Percentiles rank a stretch among this genome's conserved stretches.
These are phyloP conservation scores for Quercus wislizeni DNA, from an alignment of 306 rosid species.

Conservation along the genomic window DNA sequence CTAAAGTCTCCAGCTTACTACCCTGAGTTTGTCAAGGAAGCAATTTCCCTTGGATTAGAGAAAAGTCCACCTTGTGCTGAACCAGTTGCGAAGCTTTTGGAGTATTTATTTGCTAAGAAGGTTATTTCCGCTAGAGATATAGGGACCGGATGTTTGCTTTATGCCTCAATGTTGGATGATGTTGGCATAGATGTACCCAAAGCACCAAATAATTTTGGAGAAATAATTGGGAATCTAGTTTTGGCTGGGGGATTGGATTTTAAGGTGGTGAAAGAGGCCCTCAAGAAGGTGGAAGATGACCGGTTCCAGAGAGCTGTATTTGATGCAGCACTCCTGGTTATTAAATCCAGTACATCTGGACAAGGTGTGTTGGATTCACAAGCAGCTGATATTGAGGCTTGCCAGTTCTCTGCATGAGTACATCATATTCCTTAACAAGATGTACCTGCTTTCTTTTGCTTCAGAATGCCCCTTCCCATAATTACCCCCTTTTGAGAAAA, in stretches of 20 bases:
- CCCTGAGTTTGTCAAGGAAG: slow-evolving; percentile 88
- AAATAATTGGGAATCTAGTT: slow-evolving; percentile 62
- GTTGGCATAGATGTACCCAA: slow-evolving; percentile 76
- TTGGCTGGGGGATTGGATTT: slow-evolving; percentile 65
- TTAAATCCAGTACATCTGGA: slow-evolving; percentile 51
- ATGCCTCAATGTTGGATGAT: slow-evolving; percentile 65
- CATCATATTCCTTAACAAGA: slow-evolving; percentile 30
- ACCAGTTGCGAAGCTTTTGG: slow-evolving; percentile 61
- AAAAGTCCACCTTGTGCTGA: slow-evolving; percentile 68
- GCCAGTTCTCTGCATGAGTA: slow-evolving; percentile 46
- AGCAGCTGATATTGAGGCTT: slow-evolving; percentile 81
- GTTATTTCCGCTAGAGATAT: slow-evolving; percentile 54
- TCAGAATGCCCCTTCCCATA: slow-evolving; percentile 28
- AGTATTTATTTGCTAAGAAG: slow-evolving; percentile 49
- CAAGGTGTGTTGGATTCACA: slow-evolving; percentile 67
- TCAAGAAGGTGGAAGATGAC: slow-evolving; percentile 64
- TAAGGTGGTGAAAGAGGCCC: slow-evolving; percentile 62
- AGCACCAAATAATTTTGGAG: slow-evolving; percentile 84
- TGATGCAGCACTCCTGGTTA: slow-evolving; percentile 37
- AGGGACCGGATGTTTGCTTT: slow-evolving; percentile 73
- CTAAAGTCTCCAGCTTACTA: slow-evolving; percentile 67
- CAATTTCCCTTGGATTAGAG: slow-evolving; percentile 74
- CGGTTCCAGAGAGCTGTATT: slow-evolving; percentile 54
- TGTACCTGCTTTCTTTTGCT: slow-evolving; percentile 37
- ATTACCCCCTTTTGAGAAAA: slow-evolving; percentile 26